phyloP scores from a whole-genome alignment of 768 basidiomycete genomes.

The Xanthoconium purpureum region DNA sequence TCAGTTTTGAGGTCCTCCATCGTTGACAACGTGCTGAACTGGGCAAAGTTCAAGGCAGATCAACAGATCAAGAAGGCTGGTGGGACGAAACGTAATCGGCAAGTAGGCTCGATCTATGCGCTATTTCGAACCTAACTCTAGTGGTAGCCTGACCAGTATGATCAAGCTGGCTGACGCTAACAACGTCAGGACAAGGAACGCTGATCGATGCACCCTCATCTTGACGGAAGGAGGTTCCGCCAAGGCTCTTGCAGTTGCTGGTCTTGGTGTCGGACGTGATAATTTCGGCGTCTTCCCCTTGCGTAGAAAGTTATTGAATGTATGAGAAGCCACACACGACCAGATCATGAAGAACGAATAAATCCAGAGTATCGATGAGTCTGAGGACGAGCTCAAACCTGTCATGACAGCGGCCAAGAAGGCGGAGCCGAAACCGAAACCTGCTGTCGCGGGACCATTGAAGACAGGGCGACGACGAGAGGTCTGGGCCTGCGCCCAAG shows the following conservation, averaged over 20 bases:
- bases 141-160: constrained; percentile 75
- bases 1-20: constrained; percentile 86
- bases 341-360: constrained; percentile 99
- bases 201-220: constrained; percentile 86
- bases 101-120: constrained; percentile 18
- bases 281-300: constrained; percentile 97
- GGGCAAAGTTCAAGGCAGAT: constrained; percentile 97
- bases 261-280: constrained; percentile 91
- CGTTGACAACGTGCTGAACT: constrained; percentile 87
- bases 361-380: constrained; percentile 85
- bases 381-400: constrained; percentile 57
- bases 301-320: constrained; percentile 94
- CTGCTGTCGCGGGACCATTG: constrained; percentile 38
- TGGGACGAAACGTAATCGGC: constrained; percentile 85
- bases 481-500: constrained; percentile 26
- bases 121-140: not conserved
- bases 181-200: constrained; percentile 86
- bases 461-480: constrained; percentile 45
- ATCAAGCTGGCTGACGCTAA: constrained; percentile 96
- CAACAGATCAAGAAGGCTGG: constrained; percentile 96
- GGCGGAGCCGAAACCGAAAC: constrained; percentile 44
- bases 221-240: constrained; percentile 99
- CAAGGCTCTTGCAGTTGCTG: constrained; percentile 93
- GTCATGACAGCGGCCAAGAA: constrained; percentile 44
- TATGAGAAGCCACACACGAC: constrained; percentile 93